A percentile compares a stretch with the other conserved stretches of the same genome.
These are phyloP conservation scores for Purshia tridentata DNA, from an alignment of 306 rosid species.

Conservation along the genomic window DNA sequence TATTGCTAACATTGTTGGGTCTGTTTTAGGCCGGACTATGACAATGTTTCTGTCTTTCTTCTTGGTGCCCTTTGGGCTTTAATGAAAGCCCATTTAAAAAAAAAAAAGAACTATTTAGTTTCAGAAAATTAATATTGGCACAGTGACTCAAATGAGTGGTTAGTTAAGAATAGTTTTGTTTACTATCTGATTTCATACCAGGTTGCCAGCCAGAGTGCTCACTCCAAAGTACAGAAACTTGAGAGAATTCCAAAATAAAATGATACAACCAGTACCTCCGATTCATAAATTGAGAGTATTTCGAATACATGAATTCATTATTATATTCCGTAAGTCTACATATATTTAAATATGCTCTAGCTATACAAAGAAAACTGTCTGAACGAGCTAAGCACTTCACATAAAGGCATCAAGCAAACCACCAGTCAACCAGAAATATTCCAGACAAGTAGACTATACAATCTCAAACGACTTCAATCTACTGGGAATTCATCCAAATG, in stretches of 20 bases:
- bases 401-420: constrained; percentile 32
- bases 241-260: not conserved
- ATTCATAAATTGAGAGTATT: not conserved
- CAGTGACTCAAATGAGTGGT: too few relatives aligned
- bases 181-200: not conserved
- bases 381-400: constrained; percentile 23
- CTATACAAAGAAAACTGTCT: constrained; percentile 41
- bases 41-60: too few relatives aligned
- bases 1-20: too few relatives aligned
- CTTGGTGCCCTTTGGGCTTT: too few relatives aligned
- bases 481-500: not conserved
- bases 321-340: not conserved
- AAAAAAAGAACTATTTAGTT: too few relatives aligned
- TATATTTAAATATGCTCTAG: constrained; percentile 6
- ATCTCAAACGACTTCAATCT: constrained; percentile 31
- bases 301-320: not conserved
- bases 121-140: too few relatives aligned
- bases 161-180: too few relatives aligned
- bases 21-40: too few relatives aligned
- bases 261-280: not conserved
- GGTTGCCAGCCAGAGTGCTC: not conserved
- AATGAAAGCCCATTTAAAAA: too few relatives aligned
- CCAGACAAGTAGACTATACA: constrained; percentile 23
- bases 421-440: not conserved
- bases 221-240: not conserved